Evolutionary conservation across 2,329 filamentous ascomycete genomes (phyloP), one percentile per base, ranked within the genome.

Genomic region (Botryotinia convoluta): DNA sequence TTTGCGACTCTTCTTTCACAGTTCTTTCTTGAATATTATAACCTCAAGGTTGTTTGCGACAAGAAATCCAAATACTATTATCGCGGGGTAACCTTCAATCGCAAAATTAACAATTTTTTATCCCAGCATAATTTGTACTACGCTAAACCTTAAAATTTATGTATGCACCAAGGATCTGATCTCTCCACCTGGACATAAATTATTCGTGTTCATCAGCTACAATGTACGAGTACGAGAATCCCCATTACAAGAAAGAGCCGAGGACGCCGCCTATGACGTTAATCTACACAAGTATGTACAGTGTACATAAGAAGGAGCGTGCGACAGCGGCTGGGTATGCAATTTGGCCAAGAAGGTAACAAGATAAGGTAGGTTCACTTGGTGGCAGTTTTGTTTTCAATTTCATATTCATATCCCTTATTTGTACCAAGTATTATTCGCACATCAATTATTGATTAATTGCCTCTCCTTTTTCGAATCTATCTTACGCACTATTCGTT

Each of bases 51-150:
- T 18, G 10, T 12, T 8, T 42, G 37, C 51, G 51, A 67, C 63
- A 67, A 14, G 37, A n/a, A 54, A 35, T 59, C 51, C 51, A 8
- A 57, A 48, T 20, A 18, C 37, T 39, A 39, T 29, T 6, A 67
- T 67, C 14, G 64, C 35, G 64, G 64, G 64, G 64, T 67, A 14
- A 63, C 18, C 32, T 26, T 54, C 16, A 37, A 39, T 54, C 32
- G 61, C 61, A 64, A 64, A 64, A 44, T 35, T 39, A 37, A n/a
- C 60, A 62, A 62, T 63, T 18, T 65, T 67, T 67, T 67, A 67
- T 67, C 45, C 35, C 32, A 29, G 64, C 64, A 67, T 67, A 54
- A 67, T 29, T 64, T 10, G 26, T 12, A 8, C 22, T 18, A 14
- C 64, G 45, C 64, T 54, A 67, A 67, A 67, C 64, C 16, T 67